Conservation (phyloP, 257 asterid genomes). For the Jaltomata sinuosa region DNA sequence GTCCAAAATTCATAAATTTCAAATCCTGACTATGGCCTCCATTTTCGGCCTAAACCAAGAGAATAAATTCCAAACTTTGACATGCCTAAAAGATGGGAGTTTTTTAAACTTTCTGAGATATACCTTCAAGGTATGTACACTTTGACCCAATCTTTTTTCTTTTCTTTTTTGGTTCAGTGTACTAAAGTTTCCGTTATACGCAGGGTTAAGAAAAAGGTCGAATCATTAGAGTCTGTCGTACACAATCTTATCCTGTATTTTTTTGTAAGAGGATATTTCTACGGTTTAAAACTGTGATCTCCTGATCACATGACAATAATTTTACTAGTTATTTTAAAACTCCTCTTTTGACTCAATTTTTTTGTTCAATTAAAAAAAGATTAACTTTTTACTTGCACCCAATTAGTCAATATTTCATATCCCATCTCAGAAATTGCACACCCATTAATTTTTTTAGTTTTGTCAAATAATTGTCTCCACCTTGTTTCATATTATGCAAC, state of each 20-base stretch:
- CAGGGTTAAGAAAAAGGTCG: too few relatives aligned
- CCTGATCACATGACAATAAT: too few relatives aligned
- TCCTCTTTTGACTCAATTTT: too few relatives aligned
- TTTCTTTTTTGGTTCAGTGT: too few relatives aligned
- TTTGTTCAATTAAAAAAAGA: neutral
- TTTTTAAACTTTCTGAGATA: neutral
- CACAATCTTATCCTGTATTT: too few relatives aligned
- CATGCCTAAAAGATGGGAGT: neutral
- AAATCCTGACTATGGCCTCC: rapidly evolving
- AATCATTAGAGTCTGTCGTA: too few relatives aligned
- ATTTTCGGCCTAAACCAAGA: neutral
- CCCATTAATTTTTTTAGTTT: neutral
- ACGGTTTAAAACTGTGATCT: too few relatives aligned
- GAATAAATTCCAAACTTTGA: neutral
- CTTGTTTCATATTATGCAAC: neutral
- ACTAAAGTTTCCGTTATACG: too few relatives aligned
- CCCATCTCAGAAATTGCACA: neutral
- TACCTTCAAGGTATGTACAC: neutral
- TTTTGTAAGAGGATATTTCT: too few relatives aligned
- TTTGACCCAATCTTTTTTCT: too few relatives aligned
- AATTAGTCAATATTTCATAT: neutral
- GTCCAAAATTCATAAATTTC: neutral
- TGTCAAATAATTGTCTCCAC: neutral
- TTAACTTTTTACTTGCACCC: neutral
- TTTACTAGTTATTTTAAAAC: too few relatives aligned